Evolutionary conservation across 2,329 filamentous ascomycete genomes (phyloP).

Genomic region (Sclerotinia subarctica): DNA sequence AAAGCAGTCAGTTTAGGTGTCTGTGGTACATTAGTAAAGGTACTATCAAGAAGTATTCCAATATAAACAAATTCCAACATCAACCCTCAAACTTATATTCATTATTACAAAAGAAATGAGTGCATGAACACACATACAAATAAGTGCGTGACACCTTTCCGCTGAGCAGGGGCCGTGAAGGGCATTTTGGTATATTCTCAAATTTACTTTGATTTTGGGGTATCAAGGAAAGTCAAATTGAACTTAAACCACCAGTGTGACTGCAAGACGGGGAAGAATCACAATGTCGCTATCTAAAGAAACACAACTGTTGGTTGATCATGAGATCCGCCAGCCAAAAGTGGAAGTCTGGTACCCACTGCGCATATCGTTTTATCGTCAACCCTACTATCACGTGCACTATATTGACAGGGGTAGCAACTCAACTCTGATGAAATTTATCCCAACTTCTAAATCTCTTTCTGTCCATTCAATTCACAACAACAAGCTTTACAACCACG

Average conservation of each 20-base stretch:
- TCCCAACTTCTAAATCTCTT: background rate
- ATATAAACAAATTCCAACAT: background rate
- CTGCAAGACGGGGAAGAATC: background rate
- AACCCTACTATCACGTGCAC: background rate
- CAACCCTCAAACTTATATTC: background rate
- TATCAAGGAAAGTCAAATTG: background rate
- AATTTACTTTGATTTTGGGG: background rate
- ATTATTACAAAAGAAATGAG: background rate
- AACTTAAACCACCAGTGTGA: background rate
- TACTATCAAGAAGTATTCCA: background rate
- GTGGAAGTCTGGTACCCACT: background rate
- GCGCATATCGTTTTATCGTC: background rate
- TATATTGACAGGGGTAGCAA: background rate
- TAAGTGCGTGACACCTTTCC: constrained; percentile 25
- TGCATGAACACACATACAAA: constrained; percentile 24
- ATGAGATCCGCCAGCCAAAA: background rate
- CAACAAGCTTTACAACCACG: constrained; percentile 7
- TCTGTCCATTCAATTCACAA: background rate
- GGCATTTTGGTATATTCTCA: background rate
- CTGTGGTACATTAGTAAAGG: constrained; percentile 23
- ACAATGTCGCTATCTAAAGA: background rate
- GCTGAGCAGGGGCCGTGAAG: constrained; percentile 4
- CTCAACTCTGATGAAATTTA: constrained; percentile 9
- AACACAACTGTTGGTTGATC: background rate
- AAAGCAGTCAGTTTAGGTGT: constrained; percentile 37